Conservation (phyloP, 129 eudicot genomes). For the Lactuca saligna region DNA sequence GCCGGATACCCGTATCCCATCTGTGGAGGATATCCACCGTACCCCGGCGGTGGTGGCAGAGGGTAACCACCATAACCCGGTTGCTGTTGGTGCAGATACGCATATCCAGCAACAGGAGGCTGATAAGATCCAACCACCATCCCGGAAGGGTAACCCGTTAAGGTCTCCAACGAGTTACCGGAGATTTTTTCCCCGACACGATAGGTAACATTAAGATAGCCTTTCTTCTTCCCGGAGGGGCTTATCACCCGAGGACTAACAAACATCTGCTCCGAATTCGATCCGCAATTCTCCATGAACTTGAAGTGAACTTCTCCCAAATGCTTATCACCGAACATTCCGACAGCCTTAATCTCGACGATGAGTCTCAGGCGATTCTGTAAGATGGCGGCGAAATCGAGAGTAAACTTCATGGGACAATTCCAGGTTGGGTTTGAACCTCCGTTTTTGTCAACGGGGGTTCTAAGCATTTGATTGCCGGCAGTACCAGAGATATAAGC, state of each 20-base stretch:
- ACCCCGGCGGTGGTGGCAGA: conserved; percentile 45
- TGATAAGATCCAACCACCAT: conserved; percentile 36
- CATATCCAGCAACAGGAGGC: conserved; percentile 19
- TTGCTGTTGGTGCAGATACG: conserved; percentile 27
- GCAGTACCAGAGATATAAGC: conserved; percentile 52
- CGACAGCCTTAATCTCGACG: conserved; percentile 44
- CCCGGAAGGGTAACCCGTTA: conserved; percentile 37
- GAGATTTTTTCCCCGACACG: conserved; percentile 37
- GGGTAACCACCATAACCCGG: conserved; percentile 50
- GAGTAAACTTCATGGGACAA: conserved; percentile 51
- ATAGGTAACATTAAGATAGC: conserved; percentile 46
- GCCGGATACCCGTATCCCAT: conserved; percentile 37
- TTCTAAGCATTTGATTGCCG: conserved; percentile 34
- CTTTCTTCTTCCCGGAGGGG: conserved; percentile 55
- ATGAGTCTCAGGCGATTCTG: conserved; percentile 42
- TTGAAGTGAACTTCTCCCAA: conserved; percentile 57
- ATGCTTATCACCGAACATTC: conserved; percentile 52
- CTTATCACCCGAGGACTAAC: conserved; percentile 58
- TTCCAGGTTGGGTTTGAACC: conserved; percentile 69
- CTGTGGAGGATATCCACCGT: conserved; percentile 41
- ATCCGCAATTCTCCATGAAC: conserved; percentile 37
- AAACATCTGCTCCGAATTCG: conserved; percentile 11
- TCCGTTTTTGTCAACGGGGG: conserved; percentile 47
- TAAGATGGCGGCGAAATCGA: conserved; percentile 48
- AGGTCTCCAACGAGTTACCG: conserved; percentile 24